These are phyloP conservation scores for Metschnikowia hibisci DNA, from an alignment of 805 yeast genomes.

Conservation along the genomic window DNA sequence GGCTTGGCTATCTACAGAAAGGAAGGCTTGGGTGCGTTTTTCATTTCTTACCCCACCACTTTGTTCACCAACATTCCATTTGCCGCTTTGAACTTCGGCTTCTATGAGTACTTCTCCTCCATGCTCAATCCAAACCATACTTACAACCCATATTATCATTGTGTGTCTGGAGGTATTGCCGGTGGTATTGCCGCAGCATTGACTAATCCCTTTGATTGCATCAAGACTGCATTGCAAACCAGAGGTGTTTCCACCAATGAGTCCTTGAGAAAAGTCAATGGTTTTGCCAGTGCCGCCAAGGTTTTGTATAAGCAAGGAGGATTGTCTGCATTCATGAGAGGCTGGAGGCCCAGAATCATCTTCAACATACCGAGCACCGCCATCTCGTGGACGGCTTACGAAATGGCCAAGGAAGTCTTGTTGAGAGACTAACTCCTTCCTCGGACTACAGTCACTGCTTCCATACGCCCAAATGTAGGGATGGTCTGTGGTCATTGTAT, in stretches of 20 bases:
- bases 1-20: conserved; percentile 48
- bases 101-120: conserved; percentile 81
- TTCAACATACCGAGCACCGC: conserved; percentile 96
- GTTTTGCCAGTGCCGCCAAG: conserved; percentile 66
- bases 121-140: conserved; percentile 69
- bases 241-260: conserved; percentile 53
- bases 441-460: not conserved
- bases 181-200: conserved; percentile 95
- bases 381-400: conserved; percentile 96
- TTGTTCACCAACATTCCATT: conserved; percentile 88
- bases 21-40: conserved; percentile 80
- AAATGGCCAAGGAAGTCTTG: conserved; percentile 83
- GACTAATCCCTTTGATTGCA: conserved; percentile 91
- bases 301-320: conserved; percentile 64
- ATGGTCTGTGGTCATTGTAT: conserved; percentile 4
- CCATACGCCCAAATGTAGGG: not conserved
- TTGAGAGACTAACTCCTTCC: conserved; percentile 20
- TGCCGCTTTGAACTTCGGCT: conserved; percentile 90
- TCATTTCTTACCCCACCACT: conserved; percentile 91
- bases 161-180: conserved; percentile 88
- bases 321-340: conserved; percentile 67
- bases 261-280: conserved; percentile 51
- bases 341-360: conserved; percentile 85
- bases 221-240: conserved; percentile 88
- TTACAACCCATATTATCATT: conserved; percentile 88